A percentile compares a stretch with the other conserved stretches of the same genome.
Conservation (phyloP, 1,284 basidiomycete species). For the Golubevia pallescens region DNA sequence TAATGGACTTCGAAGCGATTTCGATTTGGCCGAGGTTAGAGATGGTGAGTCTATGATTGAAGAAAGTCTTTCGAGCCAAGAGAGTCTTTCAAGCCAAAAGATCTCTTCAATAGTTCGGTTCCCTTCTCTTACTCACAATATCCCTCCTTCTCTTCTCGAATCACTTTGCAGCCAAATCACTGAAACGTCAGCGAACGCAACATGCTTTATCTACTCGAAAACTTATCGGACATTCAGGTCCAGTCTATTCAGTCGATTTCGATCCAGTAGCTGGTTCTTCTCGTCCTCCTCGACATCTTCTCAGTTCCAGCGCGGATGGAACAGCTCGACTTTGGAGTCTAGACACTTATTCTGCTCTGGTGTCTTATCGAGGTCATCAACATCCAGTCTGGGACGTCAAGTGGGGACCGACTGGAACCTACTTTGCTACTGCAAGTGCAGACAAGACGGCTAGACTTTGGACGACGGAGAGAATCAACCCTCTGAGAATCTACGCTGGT, state of each 20-base stretch:
- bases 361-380: constrained; percentile 92
- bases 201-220: constrained; percentile 70
- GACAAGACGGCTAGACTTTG: constrained; percentile 94
- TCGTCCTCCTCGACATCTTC: constrained; percentile 80
- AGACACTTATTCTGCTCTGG: constrained; percentile 90
- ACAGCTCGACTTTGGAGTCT: constrained; percentile 92
- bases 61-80: too few species aligned
- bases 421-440: constrained; percentile 93
- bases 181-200: constrained; percentile 36
- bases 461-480: constrained; percentile 88
- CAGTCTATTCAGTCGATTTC: constrained; percentile 92
- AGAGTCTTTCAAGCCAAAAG: too few species aligned
- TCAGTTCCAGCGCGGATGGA: constrained; percentile 92
- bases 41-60: constrained; percentile 67
- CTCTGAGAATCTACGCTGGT: constrained; percentile 90
- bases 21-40: constrained; percentile 73
- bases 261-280: constrained; percentile 89
- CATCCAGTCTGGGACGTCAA: constrained; percentile 98
- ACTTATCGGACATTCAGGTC: constrained; percentile 93
- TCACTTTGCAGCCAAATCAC: constrained; percentile 11
- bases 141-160: neutral
- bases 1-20: constrained; percentile 77
- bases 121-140: neutral
- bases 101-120: too few species aligned
- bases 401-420: constrained; percentile 97